Conservation (phyloP, 257 asterid genomes). For the Linderniella brevidens region DNA sequence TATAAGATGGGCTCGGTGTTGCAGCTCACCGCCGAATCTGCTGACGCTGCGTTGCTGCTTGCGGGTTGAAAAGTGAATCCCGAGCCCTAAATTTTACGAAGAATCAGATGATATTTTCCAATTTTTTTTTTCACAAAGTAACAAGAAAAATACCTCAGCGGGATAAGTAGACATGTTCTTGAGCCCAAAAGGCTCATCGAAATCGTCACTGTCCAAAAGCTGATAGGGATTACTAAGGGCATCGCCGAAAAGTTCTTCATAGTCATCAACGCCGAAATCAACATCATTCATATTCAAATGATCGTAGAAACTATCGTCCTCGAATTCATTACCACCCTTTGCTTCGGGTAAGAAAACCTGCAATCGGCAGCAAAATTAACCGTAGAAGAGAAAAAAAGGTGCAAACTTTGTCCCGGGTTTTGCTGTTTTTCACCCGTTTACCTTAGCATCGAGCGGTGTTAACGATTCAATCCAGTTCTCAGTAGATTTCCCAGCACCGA, state of each 20-base stretch:
- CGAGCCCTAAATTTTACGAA: constrained; percentile 7
- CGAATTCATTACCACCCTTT: constrained; percentile 23
- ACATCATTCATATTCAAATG: constrained; percentile 52
- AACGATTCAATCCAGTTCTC: constrained; percentile 24
- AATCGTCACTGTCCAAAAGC: constrained; percentile 35
- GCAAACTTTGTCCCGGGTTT: not conserved
- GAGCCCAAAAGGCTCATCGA: constrained; percentile 44
- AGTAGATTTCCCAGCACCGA: constrained; percentile 19
- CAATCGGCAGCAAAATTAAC: not conserved
- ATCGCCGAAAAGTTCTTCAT: constrained; percentile 54
- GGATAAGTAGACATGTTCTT: constrained; percentile 20
- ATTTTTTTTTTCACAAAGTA: constrained; percentile 1
- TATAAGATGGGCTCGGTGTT: constrained; percentile 62
- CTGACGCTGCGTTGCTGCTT: constrained; percentile 74
- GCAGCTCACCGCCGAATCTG: constrained; percentile 59
- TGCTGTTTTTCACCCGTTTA: constrained; percentile 2
- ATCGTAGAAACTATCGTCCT: constrained; percentile 38
- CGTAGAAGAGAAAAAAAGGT: too few relatives aligned
- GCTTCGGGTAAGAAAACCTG: constrained; percentile 39
- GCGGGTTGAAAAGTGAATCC: constrained; percentile 59
- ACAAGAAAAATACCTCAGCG: constrained; percentile 31
- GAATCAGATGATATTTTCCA: not conserved
- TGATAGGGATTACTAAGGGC: constrained; percentile 34
- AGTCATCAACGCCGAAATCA: constrained; percentile 45
- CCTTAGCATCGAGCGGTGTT: constrained; percentile 14